Percentiles rank a stretch among this genome's conserved stretches.
phyloP scores from a whole-genome alignment of 1,284 basidiomycete species.

The Cutaneotrichosporon dermatis region DNA sequence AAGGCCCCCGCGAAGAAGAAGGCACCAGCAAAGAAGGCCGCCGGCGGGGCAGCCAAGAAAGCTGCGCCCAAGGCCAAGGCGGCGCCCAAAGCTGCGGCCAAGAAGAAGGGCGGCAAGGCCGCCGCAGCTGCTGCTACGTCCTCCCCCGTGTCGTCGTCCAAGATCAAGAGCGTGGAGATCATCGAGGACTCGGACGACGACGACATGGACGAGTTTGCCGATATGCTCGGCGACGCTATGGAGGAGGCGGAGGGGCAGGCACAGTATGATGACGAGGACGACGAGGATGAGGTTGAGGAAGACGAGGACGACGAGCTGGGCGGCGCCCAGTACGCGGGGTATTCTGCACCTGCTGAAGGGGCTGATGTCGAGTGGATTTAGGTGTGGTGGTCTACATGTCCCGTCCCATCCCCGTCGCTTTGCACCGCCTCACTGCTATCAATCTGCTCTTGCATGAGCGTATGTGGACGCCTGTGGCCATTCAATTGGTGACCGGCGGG shows the following conservation, averaged over 20 bases:
- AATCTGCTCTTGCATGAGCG: too few species aligned
- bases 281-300: constrained; percentile 31
- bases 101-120: constrained; percentile 5
- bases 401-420: too few species aligned
- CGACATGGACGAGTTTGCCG: constrained; percentile 41
- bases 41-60: neutral
- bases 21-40: constrained; percentile 9
- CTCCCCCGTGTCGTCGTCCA: constrained; percentile 10
- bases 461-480: too few species aligned
- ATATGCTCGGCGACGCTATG: constrained; percentile 36
- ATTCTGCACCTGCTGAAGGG: neutral
- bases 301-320: constrained; percentile 37
- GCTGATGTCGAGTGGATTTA: constrained; percentile 23
- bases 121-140: neutral
- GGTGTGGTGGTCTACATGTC: neutral
- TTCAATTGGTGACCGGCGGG: too few species aligned
- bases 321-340: constrained; percentile 30
- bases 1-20: constrained; percentile 3
- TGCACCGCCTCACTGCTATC: too few species aligned
- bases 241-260: constrained; percentile 19
- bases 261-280: constrained; percentile 21
- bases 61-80: constrained; percentile 11
- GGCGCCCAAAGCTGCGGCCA: constrained; percentile 15
- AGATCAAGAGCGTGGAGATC: constrained; percentile 40
- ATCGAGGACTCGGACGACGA: constrained; percentile 43